These are phyloP conservation scores for Pelargonium fulgidum DNA, from an alignment of 441 rosid genomes.

Conservation along the genomic window DNA sequence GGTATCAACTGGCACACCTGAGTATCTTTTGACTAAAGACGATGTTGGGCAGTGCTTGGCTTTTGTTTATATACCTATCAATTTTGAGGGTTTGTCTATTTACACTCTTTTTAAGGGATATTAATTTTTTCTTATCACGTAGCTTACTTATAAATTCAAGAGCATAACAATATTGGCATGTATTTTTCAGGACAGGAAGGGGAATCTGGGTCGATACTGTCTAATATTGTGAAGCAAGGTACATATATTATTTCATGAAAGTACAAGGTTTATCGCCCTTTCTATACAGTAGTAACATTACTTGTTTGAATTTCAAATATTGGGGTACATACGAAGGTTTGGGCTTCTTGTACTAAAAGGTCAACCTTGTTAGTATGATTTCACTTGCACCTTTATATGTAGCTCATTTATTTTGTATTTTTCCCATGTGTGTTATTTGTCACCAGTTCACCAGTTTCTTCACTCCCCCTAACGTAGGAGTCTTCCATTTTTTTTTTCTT, in stretches of 20 bases:
- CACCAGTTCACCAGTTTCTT: too few relatives aligned
- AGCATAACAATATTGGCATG: constrained; percentile 11
- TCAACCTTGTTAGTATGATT: not conserved
- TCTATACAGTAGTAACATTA: not conserved
- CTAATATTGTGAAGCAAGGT: constrained; percentile 79
- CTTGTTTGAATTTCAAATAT: too few relatives aligned
- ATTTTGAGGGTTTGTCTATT: constrained; percentile 73
- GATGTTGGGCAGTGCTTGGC: constrained; percentile 76
- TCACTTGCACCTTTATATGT: not conserved
- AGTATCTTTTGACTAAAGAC: constrained; percentile 74
- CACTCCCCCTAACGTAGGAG: too few relatives aligned
- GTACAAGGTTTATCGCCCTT: not conserved
- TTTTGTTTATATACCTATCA: constrained; percentile 83
- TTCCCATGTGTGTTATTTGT: too few relatives aligned
- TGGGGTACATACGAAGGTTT: too few relatives aligned
- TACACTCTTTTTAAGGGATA: constrained; percentile 14
- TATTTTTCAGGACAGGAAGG: constrained; percentile 85
- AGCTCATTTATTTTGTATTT: too few relatives aligned
- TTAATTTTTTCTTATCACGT: constrained; percentile 16
- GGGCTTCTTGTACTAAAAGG: too few relatives aligned
- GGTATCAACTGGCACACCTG: constrained; percentile 75
- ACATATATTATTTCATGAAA: constrained; percentile 21
- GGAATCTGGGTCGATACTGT: constrained; percentile 56
- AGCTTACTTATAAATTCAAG: constrained; percentile 15
- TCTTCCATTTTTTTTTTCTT: too few relatives aligned